These are phyloP conservation scores for Mycena sp. DNA, from an alignment of 1,284 basidiomycete genomes.

Conservation along the genomic window DNA sequence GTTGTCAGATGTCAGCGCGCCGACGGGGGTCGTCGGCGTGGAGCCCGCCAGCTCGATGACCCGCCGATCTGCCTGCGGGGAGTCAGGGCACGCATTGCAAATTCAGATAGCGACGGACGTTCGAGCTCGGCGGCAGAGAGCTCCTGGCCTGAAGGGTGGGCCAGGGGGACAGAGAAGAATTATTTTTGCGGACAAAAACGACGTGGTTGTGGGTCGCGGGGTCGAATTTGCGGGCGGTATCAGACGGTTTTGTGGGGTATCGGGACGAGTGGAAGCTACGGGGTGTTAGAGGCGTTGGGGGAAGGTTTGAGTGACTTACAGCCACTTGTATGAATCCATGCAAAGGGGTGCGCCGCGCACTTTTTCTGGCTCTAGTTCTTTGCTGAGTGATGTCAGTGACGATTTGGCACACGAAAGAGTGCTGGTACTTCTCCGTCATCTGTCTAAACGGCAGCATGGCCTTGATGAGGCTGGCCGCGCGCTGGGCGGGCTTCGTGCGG, in stretches of 20 bases:
- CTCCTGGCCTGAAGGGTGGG: slow-evolving; percentile 67
- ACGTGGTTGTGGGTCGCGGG: slow-evolving; percentile 85
- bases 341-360: slow-evolving; percentile 85
- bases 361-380: slow-evolving; percentile 91
- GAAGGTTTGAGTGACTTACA: slow-evolving; percentile 56
- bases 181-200: slow-evolving; percentile 91
- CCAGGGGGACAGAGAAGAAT: slow-evolving; percentile 87
- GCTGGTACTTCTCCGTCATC: slow-evolving; percentile 71
- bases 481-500: slow-evolving; percentile 64
- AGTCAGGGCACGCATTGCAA: not conserved
- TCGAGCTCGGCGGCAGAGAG: slow-evolving; percentile 85
- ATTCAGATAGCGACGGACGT: slow-evolving; percentile 46
- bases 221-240: slow-evolving; percentile 88
- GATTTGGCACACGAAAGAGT: too few relatives aligned
- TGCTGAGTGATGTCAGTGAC: slow-evolving; percentile 29
- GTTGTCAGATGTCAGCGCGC: slow-evolving; percentile 89
- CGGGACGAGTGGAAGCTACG: slow-evolving; percentile 89
- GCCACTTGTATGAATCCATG: slow-evolving; percentile 96
- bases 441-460: slow-evolving; percentile 86
- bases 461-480: slow-evolving; percentile 86
- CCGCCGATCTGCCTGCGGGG: slow-evolving; percentile 73
- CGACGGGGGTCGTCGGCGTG: slow-evolving; percentile 68
- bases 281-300: not conserved
- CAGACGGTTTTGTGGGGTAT: slow-evolving; percentile 86
- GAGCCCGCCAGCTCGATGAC: slow-evolving; percentile 77